Evolutionary conservation across 371 early-diverging fungal species (phyloP).

Genomic region (Paraphysoderma sedebokerense): DNA sequence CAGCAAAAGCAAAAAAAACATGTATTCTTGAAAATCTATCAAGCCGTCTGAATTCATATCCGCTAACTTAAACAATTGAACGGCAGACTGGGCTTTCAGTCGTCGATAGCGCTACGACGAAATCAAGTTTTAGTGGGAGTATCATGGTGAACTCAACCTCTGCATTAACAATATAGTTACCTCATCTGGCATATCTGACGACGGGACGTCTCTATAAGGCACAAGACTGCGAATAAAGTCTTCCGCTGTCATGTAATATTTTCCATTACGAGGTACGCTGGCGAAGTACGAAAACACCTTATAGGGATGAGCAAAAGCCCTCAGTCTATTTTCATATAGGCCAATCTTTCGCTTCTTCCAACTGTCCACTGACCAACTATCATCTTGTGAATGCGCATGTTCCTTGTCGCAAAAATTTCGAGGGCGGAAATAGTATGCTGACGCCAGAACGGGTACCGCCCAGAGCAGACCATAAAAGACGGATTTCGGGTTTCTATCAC

Average conservation of each 20-base stretch:
- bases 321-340: slow-evolving; percentile 10
- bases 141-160: too few species aligned
- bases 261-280: too few species aligned
- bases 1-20: slow-evolving; percentile 13
- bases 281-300: slow-evolving; percentile 23
- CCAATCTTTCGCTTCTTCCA: background rate
- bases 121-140: background rate
- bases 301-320: slow-evolving; percentile 13
- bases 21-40: slow-evolving; percentile 16
- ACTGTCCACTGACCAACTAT: too few species aligned
- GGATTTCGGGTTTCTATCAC: too few species aligned
- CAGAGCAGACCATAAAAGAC: too few species aligned
- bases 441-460: too few species aligned
- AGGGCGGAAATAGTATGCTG: too few species aligned
- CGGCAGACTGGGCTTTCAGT: slow-evolving; percentile 2
- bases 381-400: too few species aligned
- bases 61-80: slow-evolving; percentile 12
- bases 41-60: slow-evolving; percentile 17
- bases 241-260: slow-evolving; percentile 14
- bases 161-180: background rate
- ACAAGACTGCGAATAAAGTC: slow-evolving; percentile 16
- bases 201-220: slow-evolving; percentile 8
- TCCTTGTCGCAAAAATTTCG: too few species aligned
- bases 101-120: background rate
- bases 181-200: slow-evolving; percentile 1